These are phyloP conservation scores for Fusarium marasasianum DNA, from an alignment of 2,329 filamentous ascomycete genomes.

Conservation along the genomic window DNA sequence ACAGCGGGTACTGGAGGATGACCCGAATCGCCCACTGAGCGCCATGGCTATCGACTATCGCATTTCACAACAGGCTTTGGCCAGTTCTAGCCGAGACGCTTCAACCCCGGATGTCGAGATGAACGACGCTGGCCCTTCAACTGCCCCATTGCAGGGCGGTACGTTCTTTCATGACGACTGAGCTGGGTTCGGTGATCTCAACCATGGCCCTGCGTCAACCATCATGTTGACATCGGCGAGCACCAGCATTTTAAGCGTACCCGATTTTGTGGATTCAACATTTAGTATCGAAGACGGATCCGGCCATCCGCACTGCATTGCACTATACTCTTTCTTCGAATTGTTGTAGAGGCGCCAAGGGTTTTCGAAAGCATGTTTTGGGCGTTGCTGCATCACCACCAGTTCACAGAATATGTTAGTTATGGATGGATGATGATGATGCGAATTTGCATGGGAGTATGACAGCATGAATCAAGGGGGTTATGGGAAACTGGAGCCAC, in stretches of 20 bases:
- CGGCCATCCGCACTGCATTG: constrained; percentile 43
- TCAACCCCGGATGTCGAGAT: constrained; percentile 62
- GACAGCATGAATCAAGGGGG: constrained; percentile 40
- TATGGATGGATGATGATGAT: constrained; percentile 36
- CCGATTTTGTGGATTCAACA: constrained; percentile 30
- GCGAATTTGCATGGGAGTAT: constrained; percentile 44
- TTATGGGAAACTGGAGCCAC: constrained; percentile 37
- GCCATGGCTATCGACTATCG: constrained; percentile 60
- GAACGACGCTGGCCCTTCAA: constrained; percentile 65
- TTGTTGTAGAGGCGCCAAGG: constrained; percentile 46
- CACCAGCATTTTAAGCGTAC: constrained; percentile 6
- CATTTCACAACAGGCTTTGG: constrained; percentile 42
- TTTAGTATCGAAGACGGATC: constrained; percentile 34
- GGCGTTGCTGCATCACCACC: constrained; percentile 49
- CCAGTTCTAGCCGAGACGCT: constrained; percentile 47
- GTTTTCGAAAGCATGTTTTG: constrained; percentile 48
- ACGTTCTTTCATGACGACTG: constrained; percentile 63
- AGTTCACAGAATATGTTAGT: constrained; percentile 35
- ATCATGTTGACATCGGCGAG: constrained; percentile 21
- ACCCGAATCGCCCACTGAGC: constrained; percentile 60
- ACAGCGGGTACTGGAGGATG: constrained; percentile 57
- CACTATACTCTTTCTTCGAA: constrained; percentile 44
- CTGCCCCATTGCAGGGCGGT: constrained; percentile 60
- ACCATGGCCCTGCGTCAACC: constrained; percentile 14
- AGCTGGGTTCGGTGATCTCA: constrained; percentile 2